Conservation (phyloP, 257 asterid genomes). For the Rauvolfia tetraphylla region DNA sequence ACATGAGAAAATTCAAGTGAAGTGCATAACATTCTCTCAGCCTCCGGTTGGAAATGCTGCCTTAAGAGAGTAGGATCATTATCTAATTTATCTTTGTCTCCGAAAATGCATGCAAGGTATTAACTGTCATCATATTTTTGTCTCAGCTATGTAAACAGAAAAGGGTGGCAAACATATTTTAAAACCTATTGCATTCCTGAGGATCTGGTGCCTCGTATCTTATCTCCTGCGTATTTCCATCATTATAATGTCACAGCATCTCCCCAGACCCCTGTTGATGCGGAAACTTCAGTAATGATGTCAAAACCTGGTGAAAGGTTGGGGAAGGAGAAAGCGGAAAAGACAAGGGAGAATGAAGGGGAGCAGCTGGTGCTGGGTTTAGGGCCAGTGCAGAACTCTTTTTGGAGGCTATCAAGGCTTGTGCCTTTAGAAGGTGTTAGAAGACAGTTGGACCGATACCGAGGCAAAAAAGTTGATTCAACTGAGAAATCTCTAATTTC, state of each 20-base stretch:
- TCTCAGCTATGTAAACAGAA: constrained; percentile 82
- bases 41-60: constrained; percentile 99
- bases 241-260: constrained; percentile 68
- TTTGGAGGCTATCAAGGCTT: constrained; percentile 97
- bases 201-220: constrained; percentile 95
- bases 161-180: constrained; percentile 87
- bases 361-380: constrained; percentile 92
- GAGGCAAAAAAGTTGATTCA: constrained; percentile 50
- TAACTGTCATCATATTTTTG: constrained; percentile 15
- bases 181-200: constrained; percentile 98
- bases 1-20: constrained; percentile 78
- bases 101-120: constrained; percentile 2
- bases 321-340: constrained; percentile 57
- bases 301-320: constrained; percentile 41
- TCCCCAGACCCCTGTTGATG: constrained; percentile 32
- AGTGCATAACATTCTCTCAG: constrained; percentile 97
- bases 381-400: constrained; percentile 93
- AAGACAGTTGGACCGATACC: constrained; percentile 53
- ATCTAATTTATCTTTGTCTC: constrained; percentile 14
- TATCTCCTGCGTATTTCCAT: constrained; percentile 99
- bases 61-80: constrained; percentile 71
- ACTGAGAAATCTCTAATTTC: constrained; percentile 39
- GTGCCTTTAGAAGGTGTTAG: constrained; percentile 85
- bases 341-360: constrained; percentile 57
- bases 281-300: constrained; percentile 41